These are phyloP conservation scores for Pogostemon cablin DNA, from an alignment of 257 asterid species.

Conservation along the genomic window DNA sequence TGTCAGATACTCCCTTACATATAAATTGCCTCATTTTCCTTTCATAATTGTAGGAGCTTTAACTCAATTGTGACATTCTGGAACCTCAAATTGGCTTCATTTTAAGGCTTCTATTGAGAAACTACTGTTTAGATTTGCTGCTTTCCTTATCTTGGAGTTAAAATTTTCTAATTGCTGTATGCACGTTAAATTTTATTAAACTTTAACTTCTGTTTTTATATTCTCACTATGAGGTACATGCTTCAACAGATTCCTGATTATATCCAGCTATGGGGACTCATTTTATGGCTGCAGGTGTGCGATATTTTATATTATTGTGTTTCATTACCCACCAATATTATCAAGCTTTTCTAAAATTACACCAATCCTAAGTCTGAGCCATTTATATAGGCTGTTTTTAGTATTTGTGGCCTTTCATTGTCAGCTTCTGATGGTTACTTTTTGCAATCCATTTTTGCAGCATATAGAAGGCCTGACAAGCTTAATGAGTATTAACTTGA, in stretches of 20 bases:
- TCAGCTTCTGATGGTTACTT: conserved; percentile 25
- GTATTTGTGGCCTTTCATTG: conserved; percentile 6
- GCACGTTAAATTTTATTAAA: neutral
- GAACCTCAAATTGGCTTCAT: conserved; percentile 4
- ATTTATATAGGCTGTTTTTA: neutral
- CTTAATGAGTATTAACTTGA: conserved; percentile 26
- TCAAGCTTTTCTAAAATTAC: too few species aligned
- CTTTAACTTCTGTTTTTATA: neutral
- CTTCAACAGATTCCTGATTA: conserved; percentile 44
- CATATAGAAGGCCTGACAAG: conserved; percentile 28
- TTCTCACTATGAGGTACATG: neutral
- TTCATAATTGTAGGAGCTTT: neutral
- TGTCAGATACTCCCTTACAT: neutral
- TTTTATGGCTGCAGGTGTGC: conserved; percentile 37
- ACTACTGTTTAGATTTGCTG: neutral
- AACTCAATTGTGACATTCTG: neutral
- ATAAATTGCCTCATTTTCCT: neutral
- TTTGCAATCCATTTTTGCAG: conserved; percentile 34
- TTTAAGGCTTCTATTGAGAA: too few species aligned
- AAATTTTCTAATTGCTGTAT: neutral
- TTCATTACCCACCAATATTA: neutral
- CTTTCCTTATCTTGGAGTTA: neutral
- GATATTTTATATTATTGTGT: neutral
- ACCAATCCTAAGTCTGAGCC: neutral
- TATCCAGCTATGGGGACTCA: conserved; percentile 22